Conservation (phyloP, 768 basidiomycete species). For the Nidularia sp. region DNA sequence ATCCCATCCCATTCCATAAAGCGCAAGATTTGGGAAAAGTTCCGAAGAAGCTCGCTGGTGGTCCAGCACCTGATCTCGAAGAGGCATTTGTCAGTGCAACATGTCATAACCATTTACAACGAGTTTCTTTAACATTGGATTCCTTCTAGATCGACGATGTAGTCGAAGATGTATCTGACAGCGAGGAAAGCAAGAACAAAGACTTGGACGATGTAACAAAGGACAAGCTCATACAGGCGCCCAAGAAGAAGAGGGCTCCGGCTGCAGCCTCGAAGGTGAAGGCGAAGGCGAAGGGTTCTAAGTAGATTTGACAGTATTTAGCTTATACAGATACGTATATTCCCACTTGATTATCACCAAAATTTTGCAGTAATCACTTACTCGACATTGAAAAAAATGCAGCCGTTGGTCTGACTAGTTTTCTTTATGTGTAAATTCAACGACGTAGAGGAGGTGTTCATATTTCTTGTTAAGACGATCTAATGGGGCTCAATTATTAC, state of each 20-base stretch:
- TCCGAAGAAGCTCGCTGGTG: conserved; percentile 75
- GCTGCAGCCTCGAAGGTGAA: conserved; percentile 10
- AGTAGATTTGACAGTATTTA: too few relatives aligned
- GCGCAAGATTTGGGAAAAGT: conserved; percentile 73
- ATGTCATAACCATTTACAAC: background rate
- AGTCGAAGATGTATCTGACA: conserved; percentile 10
- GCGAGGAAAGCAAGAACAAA: conserved; percentile 25
- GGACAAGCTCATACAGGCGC: conserved; percentile 58
- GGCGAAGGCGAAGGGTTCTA: conserved; percentile 6
- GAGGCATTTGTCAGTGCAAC: conserved; percentile 62
- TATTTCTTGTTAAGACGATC: too few relatives aligned
- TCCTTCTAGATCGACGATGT: conserved; percentile 4
- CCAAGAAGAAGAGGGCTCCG: conserved; percentile 38
- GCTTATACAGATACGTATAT: too few relatives aligned
- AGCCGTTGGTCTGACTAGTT: too few relatives aligned
- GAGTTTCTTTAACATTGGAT: background rate
- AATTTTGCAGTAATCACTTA: too few relatives aligned
- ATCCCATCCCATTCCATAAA: conserved; percentile 95
- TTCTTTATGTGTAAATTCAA: too few relatives aligned
- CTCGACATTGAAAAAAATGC: too few relatives aligned
- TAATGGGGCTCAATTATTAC: too few relatives aligned
- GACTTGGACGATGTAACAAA: conserved; percentile 45
- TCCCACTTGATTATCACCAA: too few relatives aligned
- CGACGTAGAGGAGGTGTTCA: too few relatives aligned
- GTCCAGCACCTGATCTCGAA: conserved; percentile 84